These are phyloP conservation scores for Fusarium secorum DNA, from an alignment of 2,329 filamentous ascomycete species.

Conservation along the genomic window DNA sequence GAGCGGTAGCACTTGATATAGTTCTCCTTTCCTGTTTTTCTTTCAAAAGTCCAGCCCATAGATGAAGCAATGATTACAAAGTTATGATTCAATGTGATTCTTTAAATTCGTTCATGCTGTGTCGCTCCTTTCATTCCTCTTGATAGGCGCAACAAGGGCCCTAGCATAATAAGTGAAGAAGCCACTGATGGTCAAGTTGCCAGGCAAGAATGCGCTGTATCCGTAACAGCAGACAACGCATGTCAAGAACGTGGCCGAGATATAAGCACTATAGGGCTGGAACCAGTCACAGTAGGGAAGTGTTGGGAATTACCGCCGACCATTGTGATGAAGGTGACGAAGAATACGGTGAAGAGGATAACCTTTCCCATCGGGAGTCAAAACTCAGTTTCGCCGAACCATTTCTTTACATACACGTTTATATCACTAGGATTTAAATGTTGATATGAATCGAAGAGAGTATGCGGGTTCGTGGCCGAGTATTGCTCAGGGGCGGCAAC, in stretches of 20 bases:
- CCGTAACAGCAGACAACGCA: not conserved
- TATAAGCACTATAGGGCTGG: not conserved
- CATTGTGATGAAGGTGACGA: not conserved
- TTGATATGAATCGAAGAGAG: not conserved
- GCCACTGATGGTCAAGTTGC: not conserved
- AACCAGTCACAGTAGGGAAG: not conserved
- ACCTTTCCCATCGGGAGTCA: not conserved
- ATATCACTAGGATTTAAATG: not conserved
- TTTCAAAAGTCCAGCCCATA: conserved; percentile 24
- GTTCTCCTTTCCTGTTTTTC: not conserved
- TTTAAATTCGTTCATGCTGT: not conserved
- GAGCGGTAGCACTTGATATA: conserved; percentile 19
- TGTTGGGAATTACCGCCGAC: not conserved
- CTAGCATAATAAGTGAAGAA: conserved; percentile 13
- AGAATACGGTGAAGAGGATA: not conserved
- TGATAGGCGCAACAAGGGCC: not conserved
- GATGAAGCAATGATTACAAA: conserved; percentile 28
- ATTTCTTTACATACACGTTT: not conserved
- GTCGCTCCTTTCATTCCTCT: not conserved
- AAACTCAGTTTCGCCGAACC: not conserved
- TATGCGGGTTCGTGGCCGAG: not conserved
- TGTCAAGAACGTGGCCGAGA: not conserved
- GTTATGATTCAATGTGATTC: not conserved
- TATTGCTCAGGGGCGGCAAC: not conserved
- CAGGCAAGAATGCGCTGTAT: not conserved